Base-by-base conservation (phyloP, 1,139 yeast genomes). In the Yamadazyma membranifaciens region DNA sequence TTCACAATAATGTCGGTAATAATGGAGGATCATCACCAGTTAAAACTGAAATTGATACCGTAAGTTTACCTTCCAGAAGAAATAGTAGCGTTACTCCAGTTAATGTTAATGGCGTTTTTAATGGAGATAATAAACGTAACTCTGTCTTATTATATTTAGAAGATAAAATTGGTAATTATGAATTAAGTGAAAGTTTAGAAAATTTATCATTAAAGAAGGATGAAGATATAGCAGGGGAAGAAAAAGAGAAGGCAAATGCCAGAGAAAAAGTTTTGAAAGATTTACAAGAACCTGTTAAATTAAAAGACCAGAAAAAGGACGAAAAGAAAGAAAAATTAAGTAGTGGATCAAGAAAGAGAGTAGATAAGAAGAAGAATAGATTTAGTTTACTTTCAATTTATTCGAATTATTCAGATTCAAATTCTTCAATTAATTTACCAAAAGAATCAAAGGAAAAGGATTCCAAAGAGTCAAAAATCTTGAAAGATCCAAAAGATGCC, bases 381-480 rank as follows among this genome's bases (percentile, higher is more conserved):
- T 78, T 77, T 54, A 76, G 81, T 57, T 58, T 77, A 45, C 64
- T 78, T 36, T 74, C 80, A 3, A 75, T 78, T 52, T 78, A 78
- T 58, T 62, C 67, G 38, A 61, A 60, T 33, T 66, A 67, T 45
- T 40, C 47, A 17, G 43, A 44, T 27, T 31, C 46, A n/a, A 43
- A 41, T 35, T 55, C 51, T n/a, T 16, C 61, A 48, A 31, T 42
- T 11, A 62, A 51, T 14, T 11, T 31, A 9, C 33, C 33, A 16
- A 31, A 31, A 31, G 24, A 16, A n/a, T 16, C 36, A 4, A 34
- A 34, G 15, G 36, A 34, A 4, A 34, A 26, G 15, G 36, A 34
- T 2, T 16, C 34, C 2, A 31, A 31, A 22, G 26, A 17, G 5
- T 13, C 6, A 22, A 32, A 32, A 9, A 20, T 14, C n/a, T 10